Evolutionary conservation across 2,329 filamentous ascomycete species (phyloP).

Genomic region (Botryotinia calthae): DNA sequence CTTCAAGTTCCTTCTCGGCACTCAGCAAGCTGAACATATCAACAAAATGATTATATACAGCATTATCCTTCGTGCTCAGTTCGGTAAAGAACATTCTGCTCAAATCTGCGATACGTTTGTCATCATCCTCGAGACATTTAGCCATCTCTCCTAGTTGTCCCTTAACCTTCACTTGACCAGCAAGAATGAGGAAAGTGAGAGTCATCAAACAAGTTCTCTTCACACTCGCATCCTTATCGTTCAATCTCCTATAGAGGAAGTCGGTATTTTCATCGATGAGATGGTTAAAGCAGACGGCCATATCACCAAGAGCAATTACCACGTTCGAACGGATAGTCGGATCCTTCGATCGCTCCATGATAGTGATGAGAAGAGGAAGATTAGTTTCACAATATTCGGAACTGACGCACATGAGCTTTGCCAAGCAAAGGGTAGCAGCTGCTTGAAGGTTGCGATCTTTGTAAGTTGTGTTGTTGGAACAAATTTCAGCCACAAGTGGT

Average conservation of each 20-base stretch:
- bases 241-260: slow-evolving; percentile 90
- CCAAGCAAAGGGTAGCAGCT: slow-evolving; percentile 88
- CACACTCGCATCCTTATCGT: slow-evolving; percentile 82
- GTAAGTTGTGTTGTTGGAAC: slow-evolving; percentile 90
- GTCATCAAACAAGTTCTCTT: slow-evolving; percentile 99
- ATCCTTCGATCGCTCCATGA: slow-evolving; percentile 91
- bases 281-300: slow-evolving; percentile 99
- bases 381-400: slow-evolving; percentile 95
- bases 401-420: slow-evolving; percentile 98
- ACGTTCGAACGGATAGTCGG: slow-evolving; percentile 93
- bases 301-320: slow-evolving; percentile 94
- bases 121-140: slow-evolving; percentile 95
- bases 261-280: slow-evolving; percentile 99
- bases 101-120: slow-evolving; percentile 89
- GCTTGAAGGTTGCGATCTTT: slow-evolving; percentile 87
- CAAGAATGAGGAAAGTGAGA: slow-evolving; percentile 91
- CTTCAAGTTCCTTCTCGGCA: slow-evolving; percentile 74
- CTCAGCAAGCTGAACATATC: slow-evolving; percentile 97
- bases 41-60: slow-evolving; percentile 98
- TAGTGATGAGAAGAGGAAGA: slow-evolving; percentile 90
- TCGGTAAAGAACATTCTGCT: slow-evolving; percentile 98
- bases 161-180: slow-evolving; percentile 98
- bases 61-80: slow-evolving; percentile 95
- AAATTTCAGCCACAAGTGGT: slow-evolving; percentile 87
- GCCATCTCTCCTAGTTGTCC: slow-evolving; percentile 98